Conservation (phyloP, 176 grass and related monocot genomes). For the Triticum aestivum region DNA sequence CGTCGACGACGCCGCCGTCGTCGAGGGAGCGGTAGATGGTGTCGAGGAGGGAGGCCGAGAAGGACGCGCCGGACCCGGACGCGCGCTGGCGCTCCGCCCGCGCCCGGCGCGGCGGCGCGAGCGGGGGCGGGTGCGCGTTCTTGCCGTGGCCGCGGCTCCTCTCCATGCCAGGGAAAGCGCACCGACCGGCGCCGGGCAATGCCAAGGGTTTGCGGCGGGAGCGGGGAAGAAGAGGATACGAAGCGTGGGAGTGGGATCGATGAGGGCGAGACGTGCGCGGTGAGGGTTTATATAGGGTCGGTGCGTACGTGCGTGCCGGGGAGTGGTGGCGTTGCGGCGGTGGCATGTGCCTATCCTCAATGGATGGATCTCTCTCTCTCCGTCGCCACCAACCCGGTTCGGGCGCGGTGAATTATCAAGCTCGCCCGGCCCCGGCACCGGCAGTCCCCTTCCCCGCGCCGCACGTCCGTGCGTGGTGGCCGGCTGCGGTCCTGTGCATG, state of each 20-base stretch:
- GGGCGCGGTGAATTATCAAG: conserved; percentile 13
- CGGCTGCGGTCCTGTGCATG: neutral
- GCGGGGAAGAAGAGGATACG: neutral
- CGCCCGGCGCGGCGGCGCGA: conserved; percentile 19
- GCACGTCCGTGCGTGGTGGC: conserved; percentile 3
- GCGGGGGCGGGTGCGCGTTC: conserved; percentile 3
- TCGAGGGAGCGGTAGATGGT: conserved; percentile 71
- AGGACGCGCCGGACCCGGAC: conserved; percentile 49
- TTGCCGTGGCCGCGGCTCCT: neutral
- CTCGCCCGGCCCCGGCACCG: neutral
- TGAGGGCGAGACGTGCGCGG: conserved; percentile 34
- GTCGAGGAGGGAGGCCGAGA: conserved; percentile 71
- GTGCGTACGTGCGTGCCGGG: conserved; percentile 25
- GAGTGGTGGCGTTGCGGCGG: conserved; percentile 16
- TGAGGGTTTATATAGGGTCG: conserved; percentile 40
- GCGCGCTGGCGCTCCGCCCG: conserved; percentile 20
- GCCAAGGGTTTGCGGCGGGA: neutral
- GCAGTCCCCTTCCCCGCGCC: neutral
- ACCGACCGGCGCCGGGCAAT: neutral
- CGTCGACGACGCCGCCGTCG: neutral
- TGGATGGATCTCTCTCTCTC: neutral
- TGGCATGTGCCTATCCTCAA: conserved; percentile 19
- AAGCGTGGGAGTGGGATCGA: neutral
- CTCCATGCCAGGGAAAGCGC: conserved; percentile 23
- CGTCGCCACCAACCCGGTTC: conserved; percentile 19